phyloP scores from a whole-genome alignment of 345 rosid species.

The Draba incana region DNA sequence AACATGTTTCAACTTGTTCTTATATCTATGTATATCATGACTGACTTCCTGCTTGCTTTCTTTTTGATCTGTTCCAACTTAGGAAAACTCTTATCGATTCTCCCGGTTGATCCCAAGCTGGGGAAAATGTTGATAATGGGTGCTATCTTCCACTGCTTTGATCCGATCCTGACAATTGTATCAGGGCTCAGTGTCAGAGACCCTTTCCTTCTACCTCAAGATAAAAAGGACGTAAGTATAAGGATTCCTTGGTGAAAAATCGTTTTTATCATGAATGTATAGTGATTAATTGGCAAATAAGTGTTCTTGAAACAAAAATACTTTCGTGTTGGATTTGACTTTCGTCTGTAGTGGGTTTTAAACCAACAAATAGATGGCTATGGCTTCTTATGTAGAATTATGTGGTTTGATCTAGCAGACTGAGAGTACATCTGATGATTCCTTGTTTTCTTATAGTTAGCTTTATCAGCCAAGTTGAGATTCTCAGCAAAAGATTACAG shows the following conservation, averaged over 20 bases:
- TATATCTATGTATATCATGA: conserved; percentile 2
- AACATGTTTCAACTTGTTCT: conserved; percentile 12
- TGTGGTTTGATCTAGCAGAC: conserved; percentile 13
- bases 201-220: conserved; percentile 98
- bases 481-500: conserved; percentile 98
- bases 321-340: background rate
- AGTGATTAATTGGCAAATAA: conserved; percentile 14
- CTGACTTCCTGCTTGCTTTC: conserved; percentile 25
- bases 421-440: conserved; percentile 20
- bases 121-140: conserved; percentile 99
- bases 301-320: background rate
- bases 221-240: conserved; percentile 85
- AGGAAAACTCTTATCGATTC: conserved; percentile 86
- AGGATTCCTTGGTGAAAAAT: background rate
- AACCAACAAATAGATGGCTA: background rate
- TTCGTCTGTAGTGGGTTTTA: background rate
- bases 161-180: conserved; percentile 86
- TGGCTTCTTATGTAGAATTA: background rate
- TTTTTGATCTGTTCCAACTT: conserved; percentile 32
- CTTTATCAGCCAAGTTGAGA: conserved; percentile 93
- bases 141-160: conserved; percentile 90
- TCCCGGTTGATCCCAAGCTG: conserved; percentile 98
- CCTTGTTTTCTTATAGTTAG: conserved; percentile 57
- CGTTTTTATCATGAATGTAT: background rate
- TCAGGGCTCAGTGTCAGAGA: conserved; percentile 97